Base-by-base conservation (phyloP, 345 rosid genomes). In the Reutealis trisperma region DNA sequence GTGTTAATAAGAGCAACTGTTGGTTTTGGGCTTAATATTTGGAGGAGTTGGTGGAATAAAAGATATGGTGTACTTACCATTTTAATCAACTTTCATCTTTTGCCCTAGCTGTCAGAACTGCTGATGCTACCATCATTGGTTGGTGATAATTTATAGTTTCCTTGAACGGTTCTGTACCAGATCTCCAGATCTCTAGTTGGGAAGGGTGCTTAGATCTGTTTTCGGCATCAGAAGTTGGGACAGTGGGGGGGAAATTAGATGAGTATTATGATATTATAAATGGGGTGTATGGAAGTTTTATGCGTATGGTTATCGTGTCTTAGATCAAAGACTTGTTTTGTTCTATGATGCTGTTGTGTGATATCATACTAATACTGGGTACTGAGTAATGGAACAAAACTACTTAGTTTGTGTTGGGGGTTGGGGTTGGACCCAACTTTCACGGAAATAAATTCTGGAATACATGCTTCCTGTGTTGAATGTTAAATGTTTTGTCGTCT, bases 31-130 rank as follows among this genome's bases (percentile, higher is more conserved):
- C 70, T 55, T 49, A 60, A 1, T 80, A 75, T 78, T 76, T 75
- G 72, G 62, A 71, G 74, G 84, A 66, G 70, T 79, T 63, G 78
- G 77, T 80, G 78, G 78, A 87, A 69, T 80, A 81, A 84, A 37
- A 76, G 63, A 55, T 25, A 58, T 42, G 81, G 73, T 74, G 65
- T 77, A 52, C 72, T 75, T 57, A 14, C 71, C 83, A 60, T 80
- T 83, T 83, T 79, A 45, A 75, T 78, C 32, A 77, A 71, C 80
- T 78, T 74, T 60, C 71, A 32, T 58, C 44, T 59, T 27, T 37
- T 49, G 74, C 73, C 74, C 79, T 69, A 71, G 77, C 71, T 80
- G 76, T 75, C 60, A 44, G 75, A 72, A 73, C 66, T 79, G 71
- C 81, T 72, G 86, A 42, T 78, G 69, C 34, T 22, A 15, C 64